Base-by-base conservation (phyloP, 257 asterid species). In the Primulina huaijiensis region DNA sequence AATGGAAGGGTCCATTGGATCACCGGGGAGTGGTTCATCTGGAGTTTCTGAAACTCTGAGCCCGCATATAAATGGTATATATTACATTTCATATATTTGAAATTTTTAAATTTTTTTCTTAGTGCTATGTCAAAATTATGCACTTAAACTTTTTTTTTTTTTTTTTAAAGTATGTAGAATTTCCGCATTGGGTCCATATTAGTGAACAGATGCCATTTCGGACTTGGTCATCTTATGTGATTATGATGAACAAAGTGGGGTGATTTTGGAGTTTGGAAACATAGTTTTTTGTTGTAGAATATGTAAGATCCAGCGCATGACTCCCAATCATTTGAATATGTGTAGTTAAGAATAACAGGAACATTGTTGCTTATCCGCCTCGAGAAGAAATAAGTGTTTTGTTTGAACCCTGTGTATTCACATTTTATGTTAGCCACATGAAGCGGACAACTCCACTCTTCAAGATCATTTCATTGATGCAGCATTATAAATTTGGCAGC, bases 11-110 rank as follows among this genome's bases (percentile, higher is more conserved):
- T 79, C 93, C 0, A 63, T 69, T 67, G 92, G 84, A 75, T 81
- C 92, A 6, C 82, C 58, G 25, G 75, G 83, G 62, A 83, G 84
- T 71, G 87, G 77, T 58, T 89, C 92, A 57, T 83, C 95, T 52
- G 93, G 84, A 20, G 65, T 78, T 64, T 79, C 84, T 65, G 92
- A 83, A 77, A 72, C 76, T 8, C 87, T 72, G 35, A 77, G 71
- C 71, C 84, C 77, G 55, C 83, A 74, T 12, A 43, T 43, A 43
- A 50, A 50, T 16, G 57, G 57, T 50, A 50, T 17, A 16, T 14
- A 3, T 16, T 17, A 16, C 57, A 50, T 5, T 50, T 17, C 57
- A 16, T 7, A 50, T 50, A 7, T 50, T 50, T 50, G 7, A 16
- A 16, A 3, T 16, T 50, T 50, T 50, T 43, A 16, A 0, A 1